Base-by-base conservation (phyloP, 2,329 filamentous ascomycete genomes). In the Cladophialophora bantiana region DNA sequence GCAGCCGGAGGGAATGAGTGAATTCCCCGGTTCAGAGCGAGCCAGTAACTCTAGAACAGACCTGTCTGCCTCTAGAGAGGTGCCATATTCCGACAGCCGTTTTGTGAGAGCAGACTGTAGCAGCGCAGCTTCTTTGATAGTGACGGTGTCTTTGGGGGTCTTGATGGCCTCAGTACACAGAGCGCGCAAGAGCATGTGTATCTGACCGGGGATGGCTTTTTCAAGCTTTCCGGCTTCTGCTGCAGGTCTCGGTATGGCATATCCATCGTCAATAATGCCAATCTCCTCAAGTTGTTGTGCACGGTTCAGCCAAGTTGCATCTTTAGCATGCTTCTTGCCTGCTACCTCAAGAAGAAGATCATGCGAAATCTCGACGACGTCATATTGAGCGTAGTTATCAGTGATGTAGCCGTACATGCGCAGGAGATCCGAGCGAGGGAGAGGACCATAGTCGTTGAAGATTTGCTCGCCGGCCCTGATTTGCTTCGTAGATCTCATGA, bases 331-430 rank as follows among this genome's bases (percentile, higher is more conserved):
- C 60, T 67, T 76, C 68, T 42, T 76, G 74, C 54, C 78, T 70
- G 70, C 78, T 0, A 79, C 77, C 12, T 78, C 68, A 52, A 84
- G 78, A 26, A 94, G 82, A 7, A 87, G 73, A 0, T 83, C 80
- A 80, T 89, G 87, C 0, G 90, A 83, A 38, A 97, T 79, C 76
- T 97, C 94, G 0, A 92, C 90, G 0, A 96, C 92, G 72, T 97
- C 93, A 77, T 93, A 93, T 48, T 89, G 84, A 9, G 88, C 81
- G 73, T 97, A 94, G 70, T 89, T 89, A 34, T 86, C 80, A 0
- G 92, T 94, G n/a, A 93, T 88, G 74, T 96, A 97, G 18, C 94
- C 94, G 73, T 97, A 96, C 13, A 93, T 85, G 40, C 94, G 85
- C 10, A 97, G 84, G 7, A 97, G 82, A 74, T 97, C 93, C 0